These are phyloP conservation scores for Apiospora phragmitis DNA, from an alignment of 2,329 filamentous ascomycete genomes.

Conservation along the genomic window DNA sequence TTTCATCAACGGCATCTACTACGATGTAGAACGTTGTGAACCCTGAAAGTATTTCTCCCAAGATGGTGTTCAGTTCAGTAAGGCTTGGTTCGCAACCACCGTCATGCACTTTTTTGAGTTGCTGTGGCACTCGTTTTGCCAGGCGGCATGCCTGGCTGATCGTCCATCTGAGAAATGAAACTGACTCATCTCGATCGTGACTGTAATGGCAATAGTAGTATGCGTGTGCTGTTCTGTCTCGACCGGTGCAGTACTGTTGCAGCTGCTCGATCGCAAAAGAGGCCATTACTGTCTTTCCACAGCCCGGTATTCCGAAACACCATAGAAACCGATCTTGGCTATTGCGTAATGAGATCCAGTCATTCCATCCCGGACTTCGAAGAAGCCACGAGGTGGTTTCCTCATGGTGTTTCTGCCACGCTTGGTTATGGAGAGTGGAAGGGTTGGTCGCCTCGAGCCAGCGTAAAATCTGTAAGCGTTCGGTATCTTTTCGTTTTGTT, in stretches of 20 bases:
- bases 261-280: slow-evolving; percentile 16
- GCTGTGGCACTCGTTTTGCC: slow-evolving; percentile 13
- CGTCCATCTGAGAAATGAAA: slow-evolving; percentile 21
- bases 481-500: neutral
- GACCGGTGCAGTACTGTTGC: neutral
- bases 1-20: slow-evolving; percentile 26
- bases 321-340: neutral
- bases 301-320: neutral
- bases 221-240: neutral
- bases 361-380: neutral
- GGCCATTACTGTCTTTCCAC: slow-evolving; percentile 20
- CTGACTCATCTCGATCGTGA: slow-evolving; percentile 19
- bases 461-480: neutral
- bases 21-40: slow-evolving; percentile 18
- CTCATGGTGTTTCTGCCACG: neutral
- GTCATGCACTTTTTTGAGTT: slow-evolving; percentile 13
- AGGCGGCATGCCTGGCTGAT: slow-evolving; percentile 18
- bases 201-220: slow-evolving; percentile 25
- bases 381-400: neutral
- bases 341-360: neutral
- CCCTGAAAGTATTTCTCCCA: slow-evolving; percentile 11
- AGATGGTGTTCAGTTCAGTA: slow-evolving; percentile 13
- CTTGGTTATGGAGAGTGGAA: neutral
- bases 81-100: slow-evolving; percentile 15
- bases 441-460: neutral